Percentiles rank a stretch among this genome's conserved stretches.
Conservation (phyloP, 345 rosid species). For the Eucalyptus curtisii region DNA sequence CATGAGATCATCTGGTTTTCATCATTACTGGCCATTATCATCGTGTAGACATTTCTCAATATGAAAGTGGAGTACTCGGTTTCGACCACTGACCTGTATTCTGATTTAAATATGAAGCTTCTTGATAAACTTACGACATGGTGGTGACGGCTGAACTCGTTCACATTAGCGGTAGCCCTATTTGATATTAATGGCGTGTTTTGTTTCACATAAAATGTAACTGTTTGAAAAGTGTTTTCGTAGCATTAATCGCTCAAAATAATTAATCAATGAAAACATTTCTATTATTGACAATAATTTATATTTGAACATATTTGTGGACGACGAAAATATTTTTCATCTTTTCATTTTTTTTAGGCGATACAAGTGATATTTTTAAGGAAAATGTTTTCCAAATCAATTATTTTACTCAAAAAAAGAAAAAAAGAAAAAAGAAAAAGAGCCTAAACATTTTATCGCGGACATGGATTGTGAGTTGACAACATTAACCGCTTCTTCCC, state of each 20-base stretch:
- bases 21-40: neutral
- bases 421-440: accelerated
- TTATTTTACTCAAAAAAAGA: no score
- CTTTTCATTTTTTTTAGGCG: neutral
- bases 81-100: neutral
- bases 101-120: neutral
- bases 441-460: neutral
- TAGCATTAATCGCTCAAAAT: no score
- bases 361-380: neutral
- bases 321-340: accelerated
- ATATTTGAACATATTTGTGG: no score
- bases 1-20: neutral
- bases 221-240: neutral
- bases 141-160: neutral
- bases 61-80: neutral
- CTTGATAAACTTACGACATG: neutral
- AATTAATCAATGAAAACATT: no score
- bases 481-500: neutral
- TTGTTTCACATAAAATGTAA: neutral
- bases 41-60: neutral
- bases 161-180: neutral
- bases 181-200: neutral
- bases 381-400: neutral
- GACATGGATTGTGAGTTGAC: neutral
- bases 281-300: no score